Evolutionary conservation across 805 yeast genomes (phyloP).

Genomic region (Lachancea waltii): DNA sequence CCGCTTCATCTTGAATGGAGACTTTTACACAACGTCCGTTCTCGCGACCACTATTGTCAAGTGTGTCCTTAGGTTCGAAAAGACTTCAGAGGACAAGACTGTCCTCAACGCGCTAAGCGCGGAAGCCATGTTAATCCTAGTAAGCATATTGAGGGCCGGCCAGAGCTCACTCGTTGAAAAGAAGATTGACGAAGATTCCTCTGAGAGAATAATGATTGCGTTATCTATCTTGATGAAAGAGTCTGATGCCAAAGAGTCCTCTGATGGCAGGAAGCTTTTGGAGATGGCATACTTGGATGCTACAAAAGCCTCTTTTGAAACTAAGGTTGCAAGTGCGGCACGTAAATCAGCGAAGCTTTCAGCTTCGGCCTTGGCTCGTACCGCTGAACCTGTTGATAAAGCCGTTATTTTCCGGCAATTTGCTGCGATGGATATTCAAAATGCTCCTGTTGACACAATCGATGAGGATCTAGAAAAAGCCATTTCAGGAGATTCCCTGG

Average conservation of each 20-base stretch:
- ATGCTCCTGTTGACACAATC: conserved; percentile 37
- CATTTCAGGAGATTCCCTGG: conserved; percentile 36
- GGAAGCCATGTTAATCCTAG: conserved; percentile 89
- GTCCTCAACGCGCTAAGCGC: conserved; percentile 81
- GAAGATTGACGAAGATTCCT: conserved; percentile 90
- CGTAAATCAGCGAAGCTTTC: conserved; percentile 49
- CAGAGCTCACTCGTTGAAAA: conserved; percentile 62
- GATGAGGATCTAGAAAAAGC: conserved; percentile 59
- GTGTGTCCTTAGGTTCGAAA: conserved; percentile 69
- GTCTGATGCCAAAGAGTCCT: conserved; percentile 43
- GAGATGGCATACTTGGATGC: conserved; percentile 78
- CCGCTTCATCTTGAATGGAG: conserved; percentile 75
- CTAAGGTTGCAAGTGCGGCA: conserved; percentile 58
- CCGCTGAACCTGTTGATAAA: conserved; percentile 74
- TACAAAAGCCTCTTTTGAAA: conserved; percentile 76
- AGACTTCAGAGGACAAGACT: conserved; percentile 46
- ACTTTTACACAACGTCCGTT: conserved; percentile 84
- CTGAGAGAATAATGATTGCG: conserved; percentile 89
- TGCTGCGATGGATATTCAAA: conserved; percentile 38
- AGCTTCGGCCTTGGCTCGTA: conserved; percentile 51
- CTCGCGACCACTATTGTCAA: conserved; percentile 84
- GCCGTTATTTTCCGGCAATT: conserved; percentile 75
- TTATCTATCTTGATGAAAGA: conserved; percentile 62
- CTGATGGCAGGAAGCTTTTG: conserved; percentile 36
- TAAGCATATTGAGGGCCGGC: conserved; percentile 84